Conservation (phyloP, 2,329 filamentous ascomycete genomes). For the Fusarium graminum region DNA sequence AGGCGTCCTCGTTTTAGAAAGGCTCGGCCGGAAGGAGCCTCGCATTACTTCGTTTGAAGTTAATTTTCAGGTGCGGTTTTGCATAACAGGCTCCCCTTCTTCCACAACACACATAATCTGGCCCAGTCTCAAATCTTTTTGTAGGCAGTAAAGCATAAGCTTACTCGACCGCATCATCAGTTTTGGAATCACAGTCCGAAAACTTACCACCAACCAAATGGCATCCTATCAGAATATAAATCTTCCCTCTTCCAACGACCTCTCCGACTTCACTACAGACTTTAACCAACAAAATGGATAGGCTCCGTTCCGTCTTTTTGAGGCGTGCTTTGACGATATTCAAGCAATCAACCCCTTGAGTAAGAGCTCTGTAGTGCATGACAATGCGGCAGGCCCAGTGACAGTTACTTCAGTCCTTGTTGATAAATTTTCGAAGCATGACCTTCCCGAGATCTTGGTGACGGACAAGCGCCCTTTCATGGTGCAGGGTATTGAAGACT, state of each 20-base stretch:
- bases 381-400: constrained; percentile 53
- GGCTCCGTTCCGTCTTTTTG: constrained; percentile 47
- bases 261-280: constrained; percentile 45
- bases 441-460: constrained; percentile 23
- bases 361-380: constrained; percentile 48
- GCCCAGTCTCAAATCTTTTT: background rate
- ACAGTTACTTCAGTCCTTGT: constrained; percentile 49
- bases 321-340: constrained; percentile 32
- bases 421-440: constrained; percentile 11
- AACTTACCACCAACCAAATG: background rate
- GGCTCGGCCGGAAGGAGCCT: too few species aligned
- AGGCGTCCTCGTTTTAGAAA: too few species aligned
- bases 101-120: background rate
- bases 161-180: background rate
- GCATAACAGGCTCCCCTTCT: background rate
- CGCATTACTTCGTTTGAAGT: too few species aligned
- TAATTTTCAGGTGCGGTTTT: too few species aligned
- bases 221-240: constrained; percentile 22
- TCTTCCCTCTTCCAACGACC: constrained; percentile 42
- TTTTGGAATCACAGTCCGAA: accelerated
- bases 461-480: constrained; percentile 42
- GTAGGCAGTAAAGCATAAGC: background rate
- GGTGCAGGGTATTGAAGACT: constrained; percentile 32
- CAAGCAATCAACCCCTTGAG: constrained; percentile 35
- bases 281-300: constrained; percentile 50